These are phyloP conservation scores for Lachnum nothofagi DNA, from an alignment of 2,329 filamentous ascomycete species.

Conservation along the genomic window DNA sequence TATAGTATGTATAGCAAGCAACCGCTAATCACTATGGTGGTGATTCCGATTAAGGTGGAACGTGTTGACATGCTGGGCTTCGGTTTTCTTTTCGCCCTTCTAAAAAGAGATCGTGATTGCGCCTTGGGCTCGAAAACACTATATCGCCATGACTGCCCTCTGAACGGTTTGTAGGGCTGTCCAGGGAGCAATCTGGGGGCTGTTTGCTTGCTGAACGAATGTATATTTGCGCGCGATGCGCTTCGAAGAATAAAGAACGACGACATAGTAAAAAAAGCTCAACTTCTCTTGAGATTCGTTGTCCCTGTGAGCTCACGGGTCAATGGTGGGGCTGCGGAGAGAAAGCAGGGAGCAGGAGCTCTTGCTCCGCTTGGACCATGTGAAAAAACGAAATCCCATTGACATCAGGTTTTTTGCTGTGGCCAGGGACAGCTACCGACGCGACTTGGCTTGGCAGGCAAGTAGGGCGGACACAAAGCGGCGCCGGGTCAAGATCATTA, in stretches of 20 bases:
- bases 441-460: too few species aligned
- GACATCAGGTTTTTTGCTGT: too few species aligned
- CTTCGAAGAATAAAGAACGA: constrained; percentile 18
- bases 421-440: too few species aligned
- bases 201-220: not conserved
- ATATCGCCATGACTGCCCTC: constrained; percentile 6
- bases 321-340: constrained; percentile 11
- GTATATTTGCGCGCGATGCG: constrained; percentile 10
- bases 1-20: constrained; percentile 31
- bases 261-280: constrained; percentile 16
- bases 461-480: too few species aligned
- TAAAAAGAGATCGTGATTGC: constrained; percentile 16
- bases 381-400: too few species aligned
- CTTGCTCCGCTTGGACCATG: too few species aligned
- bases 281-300: constrained; percentile 5
- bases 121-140: not conserved
- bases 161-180: constrained; percentile 5
- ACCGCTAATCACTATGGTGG: constrained; percentile 24
- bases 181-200: not conserved
- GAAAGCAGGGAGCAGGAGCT: not conserved
- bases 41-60: constrained; percentile 20
- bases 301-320: constrained; percentile 6
- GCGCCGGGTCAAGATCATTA: too few species aligned
- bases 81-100: constrained; percentile 15
- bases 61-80: constrained; percentile 19